Percentiles rank a stretch among this genome's conserved stretches.
Evolutionary conservation across 202 grass and related monocot genomes (phyloP).

Genomic region (Dendrocalamus latiflorus): DNA sequence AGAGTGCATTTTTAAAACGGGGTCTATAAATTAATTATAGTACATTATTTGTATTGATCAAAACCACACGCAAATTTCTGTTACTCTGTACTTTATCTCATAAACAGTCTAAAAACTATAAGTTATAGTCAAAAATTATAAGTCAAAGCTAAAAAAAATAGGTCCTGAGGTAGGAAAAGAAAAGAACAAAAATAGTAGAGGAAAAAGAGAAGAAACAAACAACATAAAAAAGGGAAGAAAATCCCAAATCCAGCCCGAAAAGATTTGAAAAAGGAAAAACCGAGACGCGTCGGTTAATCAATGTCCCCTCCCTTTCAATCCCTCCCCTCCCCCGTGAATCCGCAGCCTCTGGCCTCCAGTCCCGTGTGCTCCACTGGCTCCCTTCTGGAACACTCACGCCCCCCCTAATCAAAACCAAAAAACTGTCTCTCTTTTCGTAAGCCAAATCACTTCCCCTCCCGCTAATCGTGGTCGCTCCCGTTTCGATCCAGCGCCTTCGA

Average conservation of each 20-base stretch:
- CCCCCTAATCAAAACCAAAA: conserved; percentile 14
- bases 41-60: too few species aligned
- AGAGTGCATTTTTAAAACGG: too few species aligned
- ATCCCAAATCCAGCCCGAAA: neutral
- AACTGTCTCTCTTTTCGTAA: neutral
- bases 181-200: neutral
- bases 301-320: conserved; percentile 7
- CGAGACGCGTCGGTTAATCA: conserved; percentile 32
- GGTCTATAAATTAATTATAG: too few species aligned
- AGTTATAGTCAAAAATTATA: too few species aligned
- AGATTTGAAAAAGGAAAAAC: conserved; percentile 1
- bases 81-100: too few species aligned
- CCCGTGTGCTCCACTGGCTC: conserved; percentile 47
- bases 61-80: too few species aligned
- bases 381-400: conserved; percentile 43
- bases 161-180: too few species aligned
- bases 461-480: conserved; percentile 2
- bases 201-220: neutral
- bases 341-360: conserved; percentile 21
- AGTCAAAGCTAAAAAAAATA: too few species aligned
- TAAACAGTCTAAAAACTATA: too few species aligned
- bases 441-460: conserved; percentile 4
- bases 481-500: conserved; percentile 22
- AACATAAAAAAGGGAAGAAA: neutral
- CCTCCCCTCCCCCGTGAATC: conserved; percentile 26